These are phyloP conservation scores for Blastobotrys persicus DNA, from an alignment of 1,139 yeast species.

Conservation along the genomic window DNA sequence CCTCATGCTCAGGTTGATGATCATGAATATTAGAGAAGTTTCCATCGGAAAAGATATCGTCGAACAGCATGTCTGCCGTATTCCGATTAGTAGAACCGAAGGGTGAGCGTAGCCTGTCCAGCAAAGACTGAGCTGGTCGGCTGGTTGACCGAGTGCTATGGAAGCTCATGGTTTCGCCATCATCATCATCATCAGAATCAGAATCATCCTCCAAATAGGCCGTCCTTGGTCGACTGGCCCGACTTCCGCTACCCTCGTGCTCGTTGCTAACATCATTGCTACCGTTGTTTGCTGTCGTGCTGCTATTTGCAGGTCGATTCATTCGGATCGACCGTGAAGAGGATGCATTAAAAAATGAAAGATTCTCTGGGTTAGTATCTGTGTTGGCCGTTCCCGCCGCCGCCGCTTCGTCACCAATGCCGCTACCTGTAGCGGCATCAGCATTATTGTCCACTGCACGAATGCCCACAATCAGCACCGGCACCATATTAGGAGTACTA, in stretches of 20 bases:
- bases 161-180: neutral
- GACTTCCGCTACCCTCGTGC: neutral
- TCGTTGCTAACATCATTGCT: neutral
- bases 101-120: conserved; percentile 2
- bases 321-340: conserved; percentile 22
- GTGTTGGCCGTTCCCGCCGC: conserved; percentile 7
- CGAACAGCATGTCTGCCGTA: conserved; percentile 6
- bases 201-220: neutral
- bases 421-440: conserved; percentile 18
- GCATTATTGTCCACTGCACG: conserved; percentile 40
- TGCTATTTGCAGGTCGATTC: conserved; percentile 4
- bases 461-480: conserved; percentile 59
- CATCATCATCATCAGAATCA: neutral
- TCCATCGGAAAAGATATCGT: conserved; percentile 7
- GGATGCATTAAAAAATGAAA: conserved; percentile 25
- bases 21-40: neutral
- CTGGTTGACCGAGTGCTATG: neutral
- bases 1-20: neutral
- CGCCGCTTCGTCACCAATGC: conserved; percentile 9
- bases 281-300: neutral
- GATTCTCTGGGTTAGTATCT: conserved; percentile 11
- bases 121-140: neutral
- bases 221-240: neutral
- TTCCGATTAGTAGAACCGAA: neutral
- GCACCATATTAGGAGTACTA: conserved; percentile 41